A percentile compares a stretch with the other conserved stretches of the same genome.
Evolutionary conservation across 768 basidiomycete genomes (phyloP).

Genomic region (Galerina marginata): DNA sequence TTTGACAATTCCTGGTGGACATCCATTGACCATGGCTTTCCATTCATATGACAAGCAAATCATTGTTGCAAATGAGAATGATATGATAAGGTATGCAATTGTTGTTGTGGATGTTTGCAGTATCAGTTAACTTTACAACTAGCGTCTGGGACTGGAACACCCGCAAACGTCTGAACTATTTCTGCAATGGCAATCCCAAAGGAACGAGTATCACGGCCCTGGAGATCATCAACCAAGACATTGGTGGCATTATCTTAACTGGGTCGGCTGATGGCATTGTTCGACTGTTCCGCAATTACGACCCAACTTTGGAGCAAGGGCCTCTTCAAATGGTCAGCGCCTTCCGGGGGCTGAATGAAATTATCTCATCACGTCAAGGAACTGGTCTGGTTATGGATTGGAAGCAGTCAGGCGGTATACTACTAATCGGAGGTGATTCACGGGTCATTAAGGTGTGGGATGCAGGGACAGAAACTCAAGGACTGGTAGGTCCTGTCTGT

Average conservation of each 20-base stretch:
- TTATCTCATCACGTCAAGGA: constrained; percentile 75
- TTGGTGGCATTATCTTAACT: constrained; percentile 86
- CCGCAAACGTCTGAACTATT: constrained; percentile 76
- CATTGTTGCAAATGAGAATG: constrained; percentile 82
- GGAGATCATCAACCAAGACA: constrained; percentile 94
- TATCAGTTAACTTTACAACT: constrained; percentile 5
- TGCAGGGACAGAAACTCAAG: constrained; percentile 83
- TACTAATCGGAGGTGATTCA: constrained; percentile 93
- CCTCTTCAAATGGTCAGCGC: constrained; percentile 92
- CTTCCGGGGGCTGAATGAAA: constrained; percentile 86
- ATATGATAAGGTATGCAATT: constrained; percentile 73
- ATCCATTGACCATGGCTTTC: constrained; percentile 82
- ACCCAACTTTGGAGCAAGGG: constrained; percentile 69
- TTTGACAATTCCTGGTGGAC: constrained; percentile 54
- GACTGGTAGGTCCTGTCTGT: constrained; percentile 57
- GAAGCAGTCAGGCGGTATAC: constrained; percentile 85
- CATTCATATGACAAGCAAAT: constrained; percentile 93
- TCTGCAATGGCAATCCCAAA: constrained; percentile 86
- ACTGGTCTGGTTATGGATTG: constrained; percentile 90
- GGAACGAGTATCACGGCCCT: constrained; percentile 87
- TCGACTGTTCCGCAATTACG: constrained; percentile 92
- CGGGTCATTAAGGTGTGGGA: constrained; percentile 93
- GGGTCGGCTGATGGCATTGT: constrained; percentile 93
- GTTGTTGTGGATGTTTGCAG: neutral
- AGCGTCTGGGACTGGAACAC: constrained; percentile 97